Percentiles rank a stretch among this genome's conserved stretches.
These are phyloP conservation scores for Hypoxylon perforatum DNA, from an alignment of 495 filamentous ascomycete genomes.

Conservation along the genomic window DNA sequence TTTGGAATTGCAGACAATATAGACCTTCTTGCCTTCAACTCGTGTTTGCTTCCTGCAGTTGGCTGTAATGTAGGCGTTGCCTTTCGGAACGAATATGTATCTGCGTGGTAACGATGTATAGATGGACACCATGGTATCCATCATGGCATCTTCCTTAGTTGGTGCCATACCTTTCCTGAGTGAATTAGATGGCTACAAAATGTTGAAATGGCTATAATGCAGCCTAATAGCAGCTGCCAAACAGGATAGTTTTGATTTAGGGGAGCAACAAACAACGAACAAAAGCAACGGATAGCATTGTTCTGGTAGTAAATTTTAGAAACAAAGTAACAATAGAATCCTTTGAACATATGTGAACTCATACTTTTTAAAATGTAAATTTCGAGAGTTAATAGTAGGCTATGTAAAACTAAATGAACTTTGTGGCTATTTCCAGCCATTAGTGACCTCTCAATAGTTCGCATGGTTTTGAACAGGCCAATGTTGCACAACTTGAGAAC, in stretches of 20 bases:
- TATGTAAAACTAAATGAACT: too few relatives aligned
- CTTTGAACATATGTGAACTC: too few relatives aligned
- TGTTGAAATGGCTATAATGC: not conserved
- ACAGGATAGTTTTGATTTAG: not conserved
- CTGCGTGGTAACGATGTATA: slow-evolving; percentile 41
- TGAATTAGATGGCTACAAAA: not conserved
- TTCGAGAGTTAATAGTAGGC: too few relatives aligned
- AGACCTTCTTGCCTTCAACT: slow-evolving; percentile 43
- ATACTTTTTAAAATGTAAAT: too few relatives aligned
- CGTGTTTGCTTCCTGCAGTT: slow-evolving; percentile 51
- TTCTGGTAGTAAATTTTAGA: not conserved
- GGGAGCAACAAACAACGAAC: not conserved
- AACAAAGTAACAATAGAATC: too few relatives aligned
- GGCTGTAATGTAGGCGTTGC: slow-evolving; percentile 52
- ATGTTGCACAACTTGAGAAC: too few relatives aligned
- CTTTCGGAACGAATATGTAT: slow-evolving; percentile 53
- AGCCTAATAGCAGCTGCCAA: not conserved
- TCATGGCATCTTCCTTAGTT: slow-evolving; percentile 27
- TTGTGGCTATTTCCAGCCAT: too few relatives aligned
- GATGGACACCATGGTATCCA: slow-evolving; percentile 35
- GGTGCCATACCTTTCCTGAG: slow-evolving; percentile 5
- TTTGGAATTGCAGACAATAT: slow-evolving; percentile 44
- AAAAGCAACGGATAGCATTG: not conserved
- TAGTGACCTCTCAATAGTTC: too few relatives aligned
- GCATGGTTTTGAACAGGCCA: too few relatives aligned